A percentile compares a stretch with the other conserved stretches of the same genome.
These are phyloP conservation scores for Pichia paraexigua DNA, from an alignment of 805 yeast species.

Conservation along the genomic window DNA sequence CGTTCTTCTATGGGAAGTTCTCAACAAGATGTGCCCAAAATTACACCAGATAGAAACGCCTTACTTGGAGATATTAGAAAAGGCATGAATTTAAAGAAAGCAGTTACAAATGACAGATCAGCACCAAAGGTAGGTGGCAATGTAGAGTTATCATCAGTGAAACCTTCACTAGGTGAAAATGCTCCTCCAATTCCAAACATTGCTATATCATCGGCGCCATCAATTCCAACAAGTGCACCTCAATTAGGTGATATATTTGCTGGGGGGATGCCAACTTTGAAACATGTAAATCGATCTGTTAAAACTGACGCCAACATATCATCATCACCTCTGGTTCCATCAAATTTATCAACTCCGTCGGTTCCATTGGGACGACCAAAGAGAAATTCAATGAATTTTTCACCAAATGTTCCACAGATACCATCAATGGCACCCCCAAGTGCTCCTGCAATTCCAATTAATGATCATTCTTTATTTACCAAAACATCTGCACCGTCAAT, in stretches of 20 bases:
- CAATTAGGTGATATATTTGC: constrained; percentile 65
- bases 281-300: constrained; percentile 30
- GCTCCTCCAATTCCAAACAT: constrained; percentile 16
- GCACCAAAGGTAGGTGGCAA: constrained; percentile 44
- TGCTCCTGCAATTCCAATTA: not conserved
- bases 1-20: constrained; percentile 34
- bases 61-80: constrained; percentile 78
- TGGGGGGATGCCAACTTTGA: constrained; percentile 71
- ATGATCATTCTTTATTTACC: not conserved
- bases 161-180: not conserved
- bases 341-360: constrained; percentile 23
- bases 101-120: constrained; percentile 60
- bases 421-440: constrained; percentile 9
- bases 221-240: constrained; percentile 33
- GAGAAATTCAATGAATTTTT: constrained; percentile 14
- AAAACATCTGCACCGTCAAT: not conserved
- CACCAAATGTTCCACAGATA: constrained; percentile 23
- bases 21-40: constrained; percentile 22
- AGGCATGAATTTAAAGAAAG: constrained; percentile 52
- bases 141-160: constrained; percentile 11
- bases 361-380: constrained; percentile 21
- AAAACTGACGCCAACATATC: constrained; percentile 12
- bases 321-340: constrained; percentile 19
- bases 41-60: constrained; percentile 39
- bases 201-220: constrained; percentile 17